Evolutionary conservation across 257 asterid genomes (phyloP).

Genomic region (Solanum etuberosum): DNA sequence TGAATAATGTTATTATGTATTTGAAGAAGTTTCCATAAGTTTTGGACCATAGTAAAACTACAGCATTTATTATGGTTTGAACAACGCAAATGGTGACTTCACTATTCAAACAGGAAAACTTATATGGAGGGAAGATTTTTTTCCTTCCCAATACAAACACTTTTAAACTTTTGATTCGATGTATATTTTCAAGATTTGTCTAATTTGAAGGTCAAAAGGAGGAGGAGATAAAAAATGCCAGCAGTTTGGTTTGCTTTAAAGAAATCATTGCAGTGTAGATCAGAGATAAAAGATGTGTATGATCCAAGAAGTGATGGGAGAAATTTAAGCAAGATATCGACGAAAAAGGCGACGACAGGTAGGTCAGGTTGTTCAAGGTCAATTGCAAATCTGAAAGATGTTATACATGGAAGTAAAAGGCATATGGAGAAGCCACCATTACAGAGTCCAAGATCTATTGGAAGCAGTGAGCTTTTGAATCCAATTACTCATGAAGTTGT

Average conservation of each 20-base stretch:
- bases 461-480: constrained; percentile 70
- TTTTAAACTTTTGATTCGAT: not conserved
- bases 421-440: constrained; percentile 57
- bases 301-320: constrained; percentile 30
- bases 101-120: constrained; percentile 11
- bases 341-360: constrained; percentile 31
- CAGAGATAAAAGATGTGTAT: constrained; percentile 38
- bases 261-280: constrained; percentile 61
- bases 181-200: not conserved
- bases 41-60: not conserved
- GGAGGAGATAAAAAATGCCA: constrained; percentile 36
- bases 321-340: constrained; percentile 29
- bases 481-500: constrained; percentile 78
- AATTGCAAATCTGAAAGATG: constrained; percentile 78
- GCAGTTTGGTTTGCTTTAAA: constrained; percentile 70
- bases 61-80: constrained; percentile 1
- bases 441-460: constrained; percentile 85
- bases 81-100: constrained; percentile 6
- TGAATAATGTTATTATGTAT: not conserved
- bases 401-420: constrained; percentile 86
- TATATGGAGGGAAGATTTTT: constrained; percentile 10
- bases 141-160: not conserved
- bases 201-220: not conserved
- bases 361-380: constrained; percentile 85
- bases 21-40: not conserved